Evolutionary conservation across 441 rosid genomes (phyloP).

Genomic region (Sinapis alba): DNA sequence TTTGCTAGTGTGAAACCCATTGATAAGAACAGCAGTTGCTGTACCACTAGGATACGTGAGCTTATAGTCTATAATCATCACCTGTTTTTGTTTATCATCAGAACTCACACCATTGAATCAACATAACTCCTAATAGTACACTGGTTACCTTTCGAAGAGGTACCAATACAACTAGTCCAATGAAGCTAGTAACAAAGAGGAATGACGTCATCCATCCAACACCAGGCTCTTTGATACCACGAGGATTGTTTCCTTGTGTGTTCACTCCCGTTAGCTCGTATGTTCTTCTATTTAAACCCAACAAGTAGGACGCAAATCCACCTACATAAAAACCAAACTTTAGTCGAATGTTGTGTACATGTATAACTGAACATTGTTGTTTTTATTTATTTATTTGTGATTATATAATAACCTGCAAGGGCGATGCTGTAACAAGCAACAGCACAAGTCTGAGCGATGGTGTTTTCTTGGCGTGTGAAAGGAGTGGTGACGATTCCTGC

Average conservation of each 20-base stretch:
- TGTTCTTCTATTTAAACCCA: slow-evolving; percentile 77
- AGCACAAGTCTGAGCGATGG: slow-evolving; percentile 85
- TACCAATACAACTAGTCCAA: slow-evolving; percentile 81
- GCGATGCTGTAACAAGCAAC: slow-evolving; percentile 93
- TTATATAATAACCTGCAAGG: slow-evolving; percentile 75
- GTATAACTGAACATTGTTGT: not conserved
- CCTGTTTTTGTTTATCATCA: slow-evolving; percentile 44
- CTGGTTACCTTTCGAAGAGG: slow-evolving; percentile 82
- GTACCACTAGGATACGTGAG: slow-evolving; percentile 92
- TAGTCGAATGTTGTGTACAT: not conserved
- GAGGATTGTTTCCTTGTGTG: slow-evolving; percentile 63
- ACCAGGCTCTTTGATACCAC: slow-evolving; percentile 79
- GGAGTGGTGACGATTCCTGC: slow-evolving; percentile 69
- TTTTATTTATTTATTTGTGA: not conserved
- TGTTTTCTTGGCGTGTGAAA: slow-evolving; percentile 88
- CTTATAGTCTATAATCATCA: slow-evolving; percentile 85
- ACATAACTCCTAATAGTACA: not conserved
- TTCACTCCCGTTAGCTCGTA: slow-evolving; percentile 65
- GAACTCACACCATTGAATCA: not conserved
- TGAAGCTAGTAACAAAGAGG: slow-evolving; percentile 75
- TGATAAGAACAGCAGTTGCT: slow-evolving; percentile 92
- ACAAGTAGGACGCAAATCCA: slow-evolving; percentile 88
- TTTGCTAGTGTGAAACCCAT: slow-evolving; percentile 88
- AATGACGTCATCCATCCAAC: slow-evolving; percentile 92
- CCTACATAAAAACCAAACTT: slow-evolving; percentile 50